These are phyloP conservation scores for Trametes pubescens DNA, from an alignment of 1,284 basidiomycete genomes.

Conservation along the genomic window DNA sequence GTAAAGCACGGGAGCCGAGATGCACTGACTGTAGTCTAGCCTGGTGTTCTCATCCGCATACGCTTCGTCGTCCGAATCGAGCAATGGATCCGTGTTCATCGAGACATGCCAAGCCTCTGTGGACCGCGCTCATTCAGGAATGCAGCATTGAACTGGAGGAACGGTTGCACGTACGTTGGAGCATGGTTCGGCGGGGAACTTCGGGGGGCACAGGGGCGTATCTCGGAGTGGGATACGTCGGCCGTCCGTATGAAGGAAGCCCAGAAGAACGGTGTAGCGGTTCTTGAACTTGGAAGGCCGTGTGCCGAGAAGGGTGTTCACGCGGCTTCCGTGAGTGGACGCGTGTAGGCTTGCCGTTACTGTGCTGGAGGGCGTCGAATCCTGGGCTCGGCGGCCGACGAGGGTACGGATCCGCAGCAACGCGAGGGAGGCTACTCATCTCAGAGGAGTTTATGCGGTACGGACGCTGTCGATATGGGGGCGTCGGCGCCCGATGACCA, in stretches of 20 bases:
- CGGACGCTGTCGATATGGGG: constrained; percentile 22
- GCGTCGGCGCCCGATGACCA: constrained; percentile 21
- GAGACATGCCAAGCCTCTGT: constrained; percentile 67
- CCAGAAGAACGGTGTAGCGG: constrained; percentile 19
- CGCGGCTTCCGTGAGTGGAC: constrained; percentile 33
- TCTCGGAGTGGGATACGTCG: constrained; percentile 23
- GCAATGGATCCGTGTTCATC: constrained; percentile 57
- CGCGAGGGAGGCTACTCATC: constrained; percentile 22
- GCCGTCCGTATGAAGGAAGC: constrained; percentile 23
- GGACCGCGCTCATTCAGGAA: constrained; percentile 11
- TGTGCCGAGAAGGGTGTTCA: constrained; percentile 24
- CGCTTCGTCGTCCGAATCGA: constrained; percentile 68
- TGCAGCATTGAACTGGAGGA: not conserved
- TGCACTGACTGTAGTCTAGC: constrained; percentile 59
- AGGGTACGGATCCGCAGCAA: constrained; percentile 36
- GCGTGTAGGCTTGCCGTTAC: constrained; percentile 35
- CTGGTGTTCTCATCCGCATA: constrained; percentile 60
- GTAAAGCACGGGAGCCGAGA: constrained; percentile 14
- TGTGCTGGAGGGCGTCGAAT: constrained; percentile 27
- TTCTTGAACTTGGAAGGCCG: constrained; percentile 25
- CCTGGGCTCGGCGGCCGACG: constrained; percentile 32
- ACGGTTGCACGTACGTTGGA: constrained; percentile 58
- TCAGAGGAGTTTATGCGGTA: constrained; percentile 19
- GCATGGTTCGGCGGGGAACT: constrained; percentile 45
- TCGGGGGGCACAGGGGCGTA: constrained; percentile 24